Evolutionary conservation across 768 basidiomycete genomes (phyloP).

Genomic region (Suillus alpinus): DNA sequence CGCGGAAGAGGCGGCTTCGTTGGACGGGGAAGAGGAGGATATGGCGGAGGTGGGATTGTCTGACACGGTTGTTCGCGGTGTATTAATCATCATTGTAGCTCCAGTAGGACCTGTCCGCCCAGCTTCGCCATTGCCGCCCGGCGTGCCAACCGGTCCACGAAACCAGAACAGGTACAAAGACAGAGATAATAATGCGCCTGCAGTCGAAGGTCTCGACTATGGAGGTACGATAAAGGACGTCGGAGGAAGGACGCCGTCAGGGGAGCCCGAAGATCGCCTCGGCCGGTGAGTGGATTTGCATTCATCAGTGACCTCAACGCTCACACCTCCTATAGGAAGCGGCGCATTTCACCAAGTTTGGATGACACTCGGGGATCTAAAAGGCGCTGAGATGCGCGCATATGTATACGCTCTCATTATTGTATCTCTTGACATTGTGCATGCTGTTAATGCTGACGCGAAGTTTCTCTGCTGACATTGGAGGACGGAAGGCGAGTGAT

Average conservation of each 20-base stretch:
- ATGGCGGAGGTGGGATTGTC: slow-evolving; percentile 37
- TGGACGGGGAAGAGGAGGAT: slow-evolving; percentile 37
- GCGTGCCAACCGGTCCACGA: slow-evolving; percentile 83
- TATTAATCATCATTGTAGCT: slow-evolving; percentile 13
- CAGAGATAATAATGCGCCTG: slow-evolving; percentile 78
- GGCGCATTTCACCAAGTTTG: slow-evolving; percentile 67
- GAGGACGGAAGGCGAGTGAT: not conserved
- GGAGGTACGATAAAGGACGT: slow-evolving; percentile 56
- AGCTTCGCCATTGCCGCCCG: slow-evolving; percentile 81
- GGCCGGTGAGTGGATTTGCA: slow-evolving; percentile 42
- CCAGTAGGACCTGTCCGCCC: slow-evolving; percentile 65
- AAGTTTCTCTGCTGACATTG: not conserved
- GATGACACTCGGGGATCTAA: slow-evolving; percentile 70
- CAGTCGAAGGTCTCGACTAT: slow-evolving; percentile 87
- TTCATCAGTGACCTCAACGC: not conserved
- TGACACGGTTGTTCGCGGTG: not conserved
- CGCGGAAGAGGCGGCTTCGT: slow-evolving; percentile 44
- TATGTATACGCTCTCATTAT: slow-evolving; percentile 27
- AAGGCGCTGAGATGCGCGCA: slow-evolving; percentile 51
- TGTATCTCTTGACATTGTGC: slow-evolving; percentile 19
- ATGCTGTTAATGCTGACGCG: not conserved
- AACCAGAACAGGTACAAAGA: slow-evolving; percentile 92
- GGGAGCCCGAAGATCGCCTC: slow-evolving; percentile 67
- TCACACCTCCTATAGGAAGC: slow-evolving; percentile 48
- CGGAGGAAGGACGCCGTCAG: slow-evolving; percentile 51